These are phyloP conservation scores for Yamadazyma songkhlaensis DNA, from an alignment of 1,139 yeast genomes.

Conservation along the genomic window DNA sequence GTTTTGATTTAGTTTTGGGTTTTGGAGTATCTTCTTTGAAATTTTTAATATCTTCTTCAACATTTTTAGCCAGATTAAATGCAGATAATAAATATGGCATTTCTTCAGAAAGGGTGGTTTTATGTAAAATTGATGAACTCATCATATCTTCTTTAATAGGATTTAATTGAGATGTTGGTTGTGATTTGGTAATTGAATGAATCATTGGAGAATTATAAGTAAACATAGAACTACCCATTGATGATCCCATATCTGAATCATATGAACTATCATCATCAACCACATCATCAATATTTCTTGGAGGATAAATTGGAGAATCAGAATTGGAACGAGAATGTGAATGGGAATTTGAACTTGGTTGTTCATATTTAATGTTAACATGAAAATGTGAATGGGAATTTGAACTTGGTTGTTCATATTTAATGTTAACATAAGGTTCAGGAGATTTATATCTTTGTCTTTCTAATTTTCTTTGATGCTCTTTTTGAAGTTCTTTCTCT, in stretches of 20 bases:
- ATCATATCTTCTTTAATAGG: constrained; percentile 14
- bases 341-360: constrained; percentile 1
- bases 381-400: neutral
- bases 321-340: neutral
- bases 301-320: neutral
- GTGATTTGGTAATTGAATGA: constrained; percentile 38
- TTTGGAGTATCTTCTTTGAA: neutral
- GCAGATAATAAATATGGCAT: constrained; percentile 57
- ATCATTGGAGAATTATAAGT: constrained; percentile 35
- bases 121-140: constrained; percentile 31
- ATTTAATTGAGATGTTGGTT: constrained; percentile 8
- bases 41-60: constrained; percentile 42
- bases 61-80: constrained; percentile 51
- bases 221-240: constrained; percentile 19
- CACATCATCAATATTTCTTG: constrained; percentile 8
- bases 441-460: constrained; percentile 5
- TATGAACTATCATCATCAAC: constrained; percentile 21
- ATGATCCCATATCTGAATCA: constrained; percentile 29
- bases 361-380: constrained; percentile 5
- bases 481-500: neutral
- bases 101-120: constrained; percentile 51
- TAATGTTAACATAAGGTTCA: constrained; percentile 7
- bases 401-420: constrained; percentile 3
- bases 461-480: neutral
- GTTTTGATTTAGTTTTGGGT: neutral